A percentile compares a stretch with the other conserved stretches of the same genome.
Conservation (phyloP, 2,329 filamentous ascomycete species). For the Ophiostoma sp. region DNA sequence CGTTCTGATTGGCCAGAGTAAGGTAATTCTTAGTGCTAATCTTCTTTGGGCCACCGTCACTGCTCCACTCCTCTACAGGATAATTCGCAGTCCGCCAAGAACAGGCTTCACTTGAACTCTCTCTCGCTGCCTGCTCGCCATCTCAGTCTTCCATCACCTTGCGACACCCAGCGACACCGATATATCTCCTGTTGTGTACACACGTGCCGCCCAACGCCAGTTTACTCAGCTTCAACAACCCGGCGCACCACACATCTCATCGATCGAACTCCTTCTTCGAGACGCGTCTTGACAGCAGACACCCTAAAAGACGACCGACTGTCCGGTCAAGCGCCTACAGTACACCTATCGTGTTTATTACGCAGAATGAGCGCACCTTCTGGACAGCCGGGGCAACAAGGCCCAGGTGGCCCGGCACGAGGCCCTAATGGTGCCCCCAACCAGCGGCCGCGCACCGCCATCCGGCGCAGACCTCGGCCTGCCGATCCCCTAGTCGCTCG, state of each 20-base stretch:
- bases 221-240: background rate
- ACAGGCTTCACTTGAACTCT: background rate
- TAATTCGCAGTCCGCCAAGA: constrained; percentile 4
- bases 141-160: constrained; percentile 5
- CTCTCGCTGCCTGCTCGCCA: constrained; percentile 6
- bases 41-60: background rate
- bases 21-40: background rate
- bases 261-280: background rate
- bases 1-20: background rate
- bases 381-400: constrained; percentile 33
- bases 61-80: constrained; percentile 12
- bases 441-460: constrained; percentile 25
- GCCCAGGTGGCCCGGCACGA: constrained; percentile 21
- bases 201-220: background rate
- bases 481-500: constrained; percentile 61
- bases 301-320: background rate
- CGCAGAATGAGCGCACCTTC: constrained; percentile 40
- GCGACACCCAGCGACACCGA: background rate
- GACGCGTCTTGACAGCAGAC: background rate
- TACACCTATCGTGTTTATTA: background rate
- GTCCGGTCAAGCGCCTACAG: background rate
- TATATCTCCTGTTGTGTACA: background rate
- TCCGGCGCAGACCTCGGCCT: constrained; percentile 45
- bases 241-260: background rate
- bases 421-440: constrained; percentile 34